Evolutionary conservation across 768 basidiomycete genomes (phyloP).

Genomic region (Serendipita sp.): DNA sequence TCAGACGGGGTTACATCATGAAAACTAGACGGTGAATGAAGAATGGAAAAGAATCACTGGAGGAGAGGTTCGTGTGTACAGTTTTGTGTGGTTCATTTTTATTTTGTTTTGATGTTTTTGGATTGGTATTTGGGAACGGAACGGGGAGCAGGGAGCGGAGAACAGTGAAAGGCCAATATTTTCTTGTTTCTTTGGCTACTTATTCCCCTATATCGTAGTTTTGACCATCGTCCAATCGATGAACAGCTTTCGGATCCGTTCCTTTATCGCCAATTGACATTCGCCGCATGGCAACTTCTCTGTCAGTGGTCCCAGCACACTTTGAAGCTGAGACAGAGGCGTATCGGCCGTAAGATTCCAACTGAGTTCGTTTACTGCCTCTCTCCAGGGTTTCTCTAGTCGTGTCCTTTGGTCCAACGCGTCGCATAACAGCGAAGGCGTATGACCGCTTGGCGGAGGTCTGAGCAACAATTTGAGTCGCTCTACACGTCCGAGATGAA

Average conservation of each 20-base stretch:
- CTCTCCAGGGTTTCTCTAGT: neutral
- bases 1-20: too few species aligned
- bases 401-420: neutral
- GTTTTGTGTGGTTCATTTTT: too few species aligned
- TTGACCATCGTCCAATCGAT: conserved; percentile 2
- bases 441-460: conserved; percentile 58
- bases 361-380: neutral
- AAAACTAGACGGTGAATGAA: too few species aligned
- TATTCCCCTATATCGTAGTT: neutral
- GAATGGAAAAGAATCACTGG: too few species aligned
- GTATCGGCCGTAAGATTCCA: neutral
- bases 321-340: neutral
- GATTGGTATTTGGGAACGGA: too few species aligned
- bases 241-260: neutral
- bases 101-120: too few species aligned
- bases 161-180: too few species aligned
- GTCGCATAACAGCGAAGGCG: conserved; percentile 43
- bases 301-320: neutral
- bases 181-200: too few species aligned
- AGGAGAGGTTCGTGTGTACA: too few species aligned
- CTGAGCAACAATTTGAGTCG: conserved; percentile 25
- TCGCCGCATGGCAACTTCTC: neutral
- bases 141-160: too few species aligned
- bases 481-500: conserved; percentile 23
- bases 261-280: neutral